These are phyloP conservation scores for Cicer chorassanicum DNA, from an alignment of 306 rosid genomes.

Conservation along the genomic window DNA sequence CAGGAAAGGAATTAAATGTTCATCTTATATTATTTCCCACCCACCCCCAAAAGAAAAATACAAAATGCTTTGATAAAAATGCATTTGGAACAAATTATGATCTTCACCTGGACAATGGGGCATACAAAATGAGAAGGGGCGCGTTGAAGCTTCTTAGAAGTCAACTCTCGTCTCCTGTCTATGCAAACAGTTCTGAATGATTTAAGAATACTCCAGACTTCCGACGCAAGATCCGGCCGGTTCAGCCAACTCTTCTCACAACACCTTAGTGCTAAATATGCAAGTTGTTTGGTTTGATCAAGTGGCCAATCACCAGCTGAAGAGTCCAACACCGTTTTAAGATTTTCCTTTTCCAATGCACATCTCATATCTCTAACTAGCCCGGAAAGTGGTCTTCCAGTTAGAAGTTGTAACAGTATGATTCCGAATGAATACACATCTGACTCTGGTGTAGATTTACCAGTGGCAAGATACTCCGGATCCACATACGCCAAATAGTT, in stretches of 20 bases:
- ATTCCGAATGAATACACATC: constrained; percentile 89
- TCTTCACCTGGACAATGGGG: constrained; percentile 89
- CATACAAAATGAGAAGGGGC: constrained; percentile 90
- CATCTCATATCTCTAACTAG: constrained; percentile 70
- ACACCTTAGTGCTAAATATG: constrained; percentile 79
- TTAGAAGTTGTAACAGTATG: constrained; percentile 68
- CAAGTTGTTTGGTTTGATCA: constrained; percentile 63
- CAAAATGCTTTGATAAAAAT: constrained; percentile 13
- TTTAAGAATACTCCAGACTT: constrained; percentile 70
- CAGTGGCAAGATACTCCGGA: constrained; percentile 71
- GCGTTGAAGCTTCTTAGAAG: constrained; percentile 67
- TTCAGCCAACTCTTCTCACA: constrained; percentile 55
- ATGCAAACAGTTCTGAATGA: constrained; percentile 64
- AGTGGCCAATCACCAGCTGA: constrained; percentile 98
- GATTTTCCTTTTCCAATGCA: constrained; percentile 65
- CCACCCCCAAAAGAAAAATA: constrained; percentile 12
- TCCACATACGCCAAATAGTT: constrained; percentile 61
- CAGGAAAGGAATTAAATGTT: constrained; percentile 21
- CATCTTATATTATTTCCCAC: background rate
- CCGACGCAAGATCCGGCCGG: constrained; percentile 73
- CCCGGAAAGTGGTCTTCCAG: constrained; percentile 65
- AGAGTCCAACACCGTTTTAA: constrained; percentile 65
- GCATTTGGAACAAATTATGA: constrained; percentile 35
- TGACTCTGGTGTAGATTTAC: constrained; percentile 68
- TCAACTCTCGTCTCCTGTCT: constrained; percentile 49